Conservation (phyloP, 257 asterid genomes). For the Craterostigma plantagineum region DNA sequence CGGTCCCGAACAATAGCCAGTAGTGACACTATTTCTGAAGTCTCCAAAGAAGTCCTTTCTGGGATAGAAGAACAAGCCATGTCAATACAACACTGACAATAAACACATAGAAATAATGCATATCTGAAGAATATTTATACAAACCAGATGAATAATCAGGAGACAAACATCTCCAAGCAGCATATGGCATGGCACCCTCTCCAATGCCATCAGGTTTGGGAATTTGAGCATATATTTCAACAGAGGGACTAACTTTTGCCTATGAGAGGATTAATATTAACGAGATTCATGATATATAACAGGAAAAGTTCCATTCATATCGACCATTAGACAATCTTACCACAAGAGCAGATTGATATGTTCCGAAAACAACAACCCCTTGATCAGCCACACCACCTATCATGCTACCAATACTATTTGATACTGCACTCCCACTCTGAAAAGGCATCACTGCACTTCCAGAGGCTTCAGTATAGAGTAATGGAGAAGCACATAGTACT, state of each 20-base stretch:
- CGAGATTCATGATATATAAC: constrained; percentile 8
- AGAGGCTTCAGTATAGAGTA: constrained; percentile 39
- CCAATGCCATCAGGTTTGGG: constrained; percentile 71
- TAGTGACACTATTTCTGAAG: constrained; percentile 46
- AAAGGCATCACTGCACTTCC: constrained; percentile 30
- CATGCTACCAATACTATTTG: constrained; percentile 42
- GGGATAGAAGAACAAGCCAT: constrained; percentile 11
- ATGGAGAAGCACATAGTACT: constrained; percentile 70
- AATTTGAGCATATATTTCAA: constrained; percentile 60
- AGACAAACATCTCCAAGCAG: constrained; percentile 72
- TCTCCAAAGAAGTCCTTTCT: constrained; percentile 37
- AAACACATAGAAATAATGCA: constrained; percentile 8
- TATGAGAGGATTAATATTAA: constrained; percentile 16
- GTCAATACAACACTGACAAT: constrained; percentile 3
- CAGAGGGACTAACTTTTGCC: constrained; percentile 82
- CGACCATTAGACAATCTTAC: constrained; percentile 27
- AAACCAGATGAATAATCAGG: constrained; percentile 36
- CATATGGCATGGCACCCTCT: constrained; percentile 89
- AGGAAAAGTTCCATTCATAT: neutral
- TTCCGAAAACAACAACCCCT: constrained; percentile 74
- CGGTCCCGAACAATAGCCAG: constrained; percentile 96
- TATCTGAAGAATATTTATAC: constrained; percentile 6
- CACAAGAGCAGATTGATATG: constrained; percentile 89
- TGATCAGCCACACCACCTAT: constrained; percentile 58
- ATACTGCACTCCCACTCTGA: constrained; percentile 33